Conservation (phyloP, 768 basidiomycete genomes). For the Pisolithus orientalis region DNA sequence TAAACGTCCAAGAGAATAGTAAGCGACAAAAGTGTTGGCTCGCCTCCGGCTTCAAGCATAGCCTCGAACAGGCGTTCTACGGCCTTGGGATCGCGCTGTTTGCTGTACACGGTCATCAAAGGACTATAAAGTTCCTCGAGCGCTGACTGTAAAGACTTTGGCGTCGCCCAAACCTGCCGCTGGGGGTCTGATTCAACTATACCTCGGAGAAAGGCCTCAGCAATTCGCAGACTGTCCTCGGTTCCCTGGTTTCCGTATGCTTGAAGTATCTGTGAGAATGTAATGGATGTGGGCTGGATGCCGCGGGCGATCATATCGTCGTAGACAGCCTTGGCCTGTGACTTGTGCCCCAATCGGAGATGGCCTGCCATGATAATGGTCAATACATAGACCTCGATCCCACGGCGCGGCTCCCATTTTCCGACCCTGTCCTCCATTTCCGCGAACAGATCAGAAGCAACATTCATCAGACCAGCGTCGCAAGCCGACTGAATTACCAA, state of each 20-base stretch:
- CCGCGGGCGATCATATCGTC: slow-evolving; percentile 64
- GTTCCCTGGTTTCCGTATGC: slow-evolving; percentile 49
- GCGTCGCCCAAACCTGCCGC: slow-evolving; percentile 34
- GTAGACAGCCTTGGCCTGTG: slow-evolving; percentile 57
- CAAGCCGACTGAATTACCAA: slow-evolving; percentile 78
- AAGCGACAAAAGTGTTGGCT: slow-evolving; percentile 54
- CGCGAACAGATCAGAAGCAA: slow-evolving; percentile 59
- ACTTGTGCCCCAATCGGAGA: slow-evolving; percentile 47
- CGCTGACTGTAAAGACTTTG: slow-evolving; percentile 35
- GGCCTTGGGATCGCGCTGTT: slow-evolving; percentile 37
- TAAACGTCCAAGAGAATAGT: slow-evolving; percentile 69
- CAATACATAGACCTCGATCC: slow-evolving; percentile 53
- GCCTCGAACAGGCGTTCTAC: slow-evolving; percentile 54
- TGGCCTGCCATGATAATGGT: slow-evolving; percentile 75
- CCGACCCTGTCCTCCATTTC: slow-evolving; percentile 52
- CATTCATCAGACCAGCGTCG: slow-evolving; percentile 57
- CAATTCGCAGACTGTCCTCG: slow-evolving; percentile 47
- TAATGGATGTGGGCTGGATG: slow-evolving; percentile 61
- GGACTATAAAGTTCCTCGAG: slow-evolving; percentile 57
- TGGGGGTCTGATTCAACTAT: slow-evolving; percentile 35
- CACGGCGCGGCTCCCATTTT: slow-evolving; percentile 31
- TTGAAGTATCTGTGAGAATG: slow-evolving; percentile 60
- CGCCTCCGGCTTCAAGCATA: slow-evolving; percentile 46
- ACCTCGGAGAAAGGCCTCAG: slow-evolving; percentile 57
- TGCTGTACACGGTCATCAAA: slow-evolving; percentile 48